Percentiles rank a stretch among this genome's conserved stretches.
Evolutionary conservation across 2,329 filamentous ascomycete genomes (phyloP).

Genomic region (Podosphaera fusca): DNA sequence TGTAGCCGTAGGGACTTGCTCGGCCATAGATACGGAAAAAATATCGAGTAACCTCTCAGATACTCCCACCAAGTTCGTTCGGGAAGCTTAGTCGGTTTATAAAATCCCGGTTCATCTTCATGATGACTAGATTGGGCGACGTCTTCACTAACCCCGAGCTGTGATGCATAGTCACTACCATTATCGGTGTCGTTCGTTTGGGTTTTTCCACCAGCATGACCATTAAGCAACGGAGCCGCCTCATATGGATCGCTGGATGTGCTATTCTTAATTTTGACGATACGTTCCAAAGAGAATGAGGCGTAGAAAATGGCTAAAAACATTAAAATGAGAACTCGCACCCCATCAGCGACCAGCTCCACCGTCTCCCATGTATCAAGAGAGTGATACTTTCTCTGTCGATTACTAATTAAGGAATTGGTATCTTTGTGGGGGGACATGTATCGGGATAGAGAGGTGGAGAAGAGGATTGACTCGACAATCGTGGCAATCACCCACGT

Average conservation of each 20-base stretch:
- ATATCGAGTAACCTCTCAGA: slow-evolving; percentile 69
- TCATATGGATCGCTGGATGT: slow-evolving; percentile 21
- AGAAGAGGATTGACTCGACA: slow-evolving; percentile 51
- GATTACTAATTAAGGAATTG: slow-evolving; percentile 19
- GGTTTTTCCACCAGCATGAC: slow-evolving; percentile 11
- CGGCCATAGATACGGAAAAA: slow-evolving; percentile 95
- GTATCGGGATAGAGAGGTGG: slow-evolving; percentile 45
- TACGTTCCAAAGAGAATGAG: slow-evolving; percentile 22
- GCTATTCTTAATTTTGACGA: slow-evolving; percentile 6
- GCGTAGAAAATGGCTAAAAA: slow-evolving; percentile 31
- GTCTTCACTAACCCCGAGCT: neutral
- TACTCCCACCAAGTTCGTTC: slow-evolving; percentile 94
- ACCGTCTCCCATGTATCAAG: slow-evolving; percentile 32
- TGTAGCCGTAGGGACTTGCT: slow-evolving; percentile 56
- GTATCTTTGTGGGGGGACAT: slow-evolving; percentile 38
- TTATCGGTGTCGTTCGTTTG: slow-evolving; percentile 15
- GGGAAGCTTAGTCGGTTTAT: slow-evolving; percentile 65
- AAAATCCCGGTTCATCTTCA: slow-evolving; percentile 52
- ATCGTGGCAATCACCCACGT: slow-evolving; percentile 56
- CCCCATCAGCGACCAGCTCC: slow-evolving; percentile 41
- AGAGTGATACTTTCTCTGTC: slow-evolving; percentile 18
- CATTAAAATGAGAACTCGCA: slow-evolving; percentile 43
- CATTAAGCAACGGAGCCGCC: slow-evolving; percentile 37
- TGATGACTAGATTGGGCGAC: slow-evolving; percentile 14
- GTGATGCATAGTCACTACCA: slow-evolving; percentile 17